These are phyloP conservation scores for Leptodermis oblonga DNA, from an alignment of 257 asterid genomes.

Conservation along the genomic window DNA sequence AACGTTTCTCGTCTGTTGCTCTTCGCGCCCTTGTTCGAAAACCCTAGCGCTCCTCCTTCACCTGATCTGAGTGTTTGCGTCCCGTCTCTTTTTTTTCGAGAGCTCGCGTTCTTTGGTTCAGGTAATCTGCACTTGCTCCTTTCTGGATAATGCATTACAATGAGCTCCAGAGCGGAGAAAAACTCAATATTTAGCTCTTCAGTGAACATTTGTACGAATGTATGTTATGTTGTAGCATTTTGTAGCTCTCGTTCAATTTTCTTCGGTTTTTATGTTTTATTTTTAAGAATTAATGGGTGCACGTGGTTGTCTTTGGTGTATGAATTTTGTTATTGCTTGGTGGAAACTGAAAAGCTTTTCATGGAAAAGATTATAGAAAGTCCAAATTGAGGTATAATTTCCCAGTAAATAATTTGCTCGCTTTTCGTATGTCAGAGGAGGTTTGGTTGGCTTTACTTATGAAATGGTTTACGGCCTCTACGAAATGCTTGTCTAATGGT, in stretches of 20 bases:
- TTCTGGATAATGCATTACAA: neutral
- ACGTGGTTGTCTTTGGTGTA: neutral
- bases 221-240: neutral
- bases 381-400: neutral
- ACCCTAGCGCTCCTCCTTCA: constrained; percentile 21
- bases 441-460: neutral
- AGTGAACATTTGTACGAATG: neutral
- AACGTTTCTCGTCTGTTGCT: neutral
- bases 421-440: neutral
- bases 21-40: neutral
- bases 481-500: neutral
- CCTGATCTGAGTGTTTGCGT: constrained; percentile 10
- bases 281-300: neutral
- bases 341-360: too few relatives aligned
- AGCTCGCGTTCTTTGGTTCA: constrained; percentile 1
- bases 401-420: neutral
- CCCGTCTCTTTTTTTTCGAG: neutral
- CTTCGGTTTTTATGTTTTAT: neutral
- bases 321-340: neutral
- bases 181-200: neutral
- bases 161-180: neutral
- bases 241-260: neutral
- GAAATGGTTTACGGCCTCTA: neutral
- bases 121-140: constrained; percentile 7
- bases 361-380: neutral